These are phyloP conservation scores for Crucibulum cyathiforme DNA, from an alignment of 1,284 basidiomycete species.

Conservation along the genomic window DNA sequence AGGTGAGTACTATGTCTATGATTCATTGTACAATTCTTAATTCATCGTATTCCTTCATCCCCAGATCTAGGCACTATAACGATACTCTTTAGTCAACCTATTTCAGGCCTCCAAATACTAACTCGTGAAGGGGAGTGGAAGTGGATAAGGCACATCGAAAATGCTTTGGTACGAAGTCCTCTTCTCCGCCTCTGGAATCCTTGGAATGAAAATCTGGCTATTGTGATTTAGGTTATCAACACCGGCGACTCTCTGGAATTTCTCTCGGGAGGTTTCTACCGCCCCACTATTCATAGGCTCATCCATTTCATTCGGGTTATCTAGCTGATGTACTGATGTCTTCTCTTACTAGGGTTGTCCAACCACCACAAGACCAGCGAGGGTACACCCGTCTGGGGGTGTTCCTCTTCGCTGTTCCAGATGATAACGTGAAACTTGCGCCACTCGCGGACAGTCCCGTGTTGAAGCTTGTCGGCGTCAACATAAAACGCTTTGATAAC, in stretches of 20 bases:
- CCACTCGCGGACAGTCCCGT: slow-evolving; percentile 48
- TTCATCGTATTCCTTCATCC: not conserved
- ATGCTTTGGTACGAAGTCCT: slow-evolving; percentile 10
- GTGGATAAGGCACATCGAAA: slow-evolving; percentile 15
- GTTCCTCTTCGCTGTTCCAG: slow-evolving; percentile 55
- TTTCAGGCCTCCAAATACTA: slow-evolving; percentile 12
- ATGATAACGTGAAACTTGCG: slow-evolving; percentile 42
- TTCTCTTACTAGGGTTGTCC: slow-evolving; percentile 15
- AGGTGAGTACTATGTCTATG: too few relatives aligned
- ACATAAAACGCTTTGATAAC: slow-evolving; percentile 28
- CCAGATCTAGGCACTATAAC: slow-evolving; percentile 44
- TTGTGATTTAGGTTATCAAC: slow-evolving; percentile 40
- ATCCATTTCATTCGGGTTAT: not conserved
- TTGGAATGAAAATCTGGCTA: not conserved
- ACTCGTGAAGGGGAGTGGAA: slow-evolving; percentile 11
- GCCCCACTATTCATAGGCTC: slow-evolving; percentile 38
- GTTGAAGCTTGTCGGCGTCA: slow-evolving; percentile 39
- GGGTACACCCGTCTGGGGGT: slow-evolving; percentile 52
- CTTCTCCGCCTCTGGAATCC: not conserved
- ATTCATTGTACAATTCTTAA: too few relatives aligned
- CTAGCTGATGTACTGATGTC: not conserved
- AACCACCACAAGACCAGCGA: slow-evolving; percentile 48
- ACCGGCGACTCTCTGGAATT: slow-evolving; percentile 55
- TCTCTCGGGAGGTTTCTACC: slow-evolving; percentile 48
- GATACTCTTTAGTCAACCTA: slow-evolving; percentile 12